Percentiles rank a stretch among this genome's conserved stretches.
phyloP scores from a whole-genome alignment of 2,329 filamentous ascomycete species.

The Diaporthe sp. region DNA sequence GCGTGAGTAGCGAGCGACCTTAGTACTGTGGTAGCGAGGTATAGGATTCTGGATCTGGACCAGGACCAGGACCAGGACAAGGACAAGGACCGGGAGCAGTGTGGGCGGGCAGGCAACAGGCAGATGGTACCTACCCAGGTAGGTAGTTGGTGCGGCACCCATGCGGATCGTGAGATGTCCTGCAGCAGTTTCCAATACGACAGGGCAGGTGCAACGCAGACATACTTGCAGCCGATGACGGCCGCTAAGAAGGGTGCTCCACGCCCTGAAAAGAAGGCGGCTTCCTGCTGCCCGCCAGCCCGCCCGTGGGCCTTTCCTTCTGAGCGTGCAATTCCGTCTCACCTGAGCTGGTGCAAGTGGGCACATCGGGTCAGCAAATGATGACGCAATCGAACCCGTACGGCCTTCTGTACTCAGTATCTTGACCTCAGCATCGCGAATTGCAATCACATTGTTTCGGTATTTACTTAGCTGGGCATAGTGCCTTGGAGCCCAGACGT shows the following conservation, averaged over 20 bases:
- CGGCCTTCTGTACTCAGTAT: background rate
- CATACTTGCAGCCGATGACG: conserved; percentile 20
- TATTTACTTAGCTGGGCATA: background rate
- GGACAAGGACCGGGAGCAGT: background rate
- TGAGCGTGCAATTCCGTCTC: background rate
- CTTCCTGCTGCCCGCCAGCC: background rate
- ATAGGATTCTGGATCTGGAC: background rate
- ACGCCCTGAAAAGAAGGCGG: conserved; percentile 12
- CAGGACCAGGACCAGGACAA: background rate
- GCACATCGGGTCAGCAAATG: background rate
- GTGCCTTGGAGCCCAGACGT: background rate
- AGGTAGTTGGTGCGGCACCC: background rate
- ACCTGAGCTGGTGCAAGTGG: background rate
- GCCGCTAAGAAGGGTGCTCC: conserved; percentile 15
- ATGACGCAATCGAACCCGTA: conserved; percentile 13
- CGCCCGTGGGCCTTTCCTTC: background rate
- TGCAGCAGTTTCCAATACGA: conserved; percentile 3
- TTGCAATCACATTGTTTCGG: background rate
- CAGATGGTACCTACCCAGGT: background rate
- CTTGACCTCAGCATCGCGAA: conserved; percentile 1
- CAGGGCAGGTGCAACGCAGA: background rate
- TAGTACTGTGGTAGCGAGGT: background rate
- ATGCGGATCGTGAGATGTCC: conserved; percentile 10
- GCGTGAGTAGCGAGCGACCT: background rate
- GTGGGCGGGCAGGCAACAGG: background rate